These are phyloP conservation scores for Eimeria nieschulzi DNA, from an alignment of 169 alveolate genomes.

Conservation along the genomic window DNA sequence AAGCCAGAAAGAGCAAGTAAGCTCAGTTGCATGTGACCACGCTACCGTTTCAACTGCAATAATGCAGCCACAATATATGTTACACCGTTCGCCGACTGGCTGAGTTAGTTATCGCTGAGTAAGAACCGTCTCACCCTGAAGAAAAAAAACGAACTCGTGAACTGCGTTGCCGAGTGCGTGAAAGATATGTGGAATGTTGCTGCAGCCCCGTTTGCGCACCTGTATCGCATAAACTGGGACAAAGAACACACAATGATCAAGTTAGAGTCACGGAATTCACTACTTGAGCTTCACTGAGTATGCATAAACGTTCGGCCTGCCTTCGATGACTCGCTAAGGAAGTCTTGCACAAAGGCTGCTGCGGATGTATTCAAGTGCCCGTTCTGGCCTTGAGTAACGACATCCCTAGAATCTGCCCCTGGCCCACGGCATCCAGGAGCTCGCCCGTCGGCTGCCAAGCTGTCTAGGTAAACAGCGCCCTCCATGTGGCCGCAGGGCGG, in stretches of 20 bases:
- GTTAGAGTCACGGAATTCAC: too few species aligned
- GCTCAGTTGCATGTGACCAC: too few species aligned
- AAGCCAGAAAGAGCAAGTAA: too few species aligned
- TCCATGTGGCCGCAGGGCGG: conserved; percentile 41
- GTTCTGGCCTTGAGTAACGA: neutral
- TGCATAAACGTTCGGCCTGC: neutral
- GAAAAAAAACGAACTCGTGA: conserved; percentile 48
- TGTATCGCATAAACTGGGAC: neutral
- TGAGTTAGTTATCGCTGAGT: too few species aligned
- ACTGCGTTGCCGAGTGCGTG: conserved; percentile 41
- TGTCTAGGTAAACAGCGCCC: neutral
- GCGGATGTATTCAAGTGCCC: neutral
- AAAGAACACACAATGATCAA: neutral
- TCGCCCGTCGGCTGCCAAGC: neutral
- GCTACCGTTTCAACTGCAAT: too few species aligned
- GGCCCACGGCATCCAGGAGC: neutral
- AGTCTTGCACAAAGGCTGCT: conserved; percentile 39
- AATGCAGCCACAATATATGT: too few species aligned
- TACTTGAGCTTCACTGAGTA: too few species aligned
- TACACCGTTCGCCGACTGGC: too few species aligned
- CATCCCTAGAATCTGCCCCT: neutral
- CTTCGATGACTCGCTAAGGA: conserved; percentile 47
- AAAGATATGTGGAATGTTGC: conserved; percentile 7
- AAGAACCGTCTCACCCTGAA: conserved; percentile 10
- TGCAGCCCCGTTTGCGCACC: conserved; percentile 58